Evolutionary conservation across 148 eudicot species (phyloP), one percentile per base, ranked within the genome.

Genomic region (Talinum fruticosum): DNA sequence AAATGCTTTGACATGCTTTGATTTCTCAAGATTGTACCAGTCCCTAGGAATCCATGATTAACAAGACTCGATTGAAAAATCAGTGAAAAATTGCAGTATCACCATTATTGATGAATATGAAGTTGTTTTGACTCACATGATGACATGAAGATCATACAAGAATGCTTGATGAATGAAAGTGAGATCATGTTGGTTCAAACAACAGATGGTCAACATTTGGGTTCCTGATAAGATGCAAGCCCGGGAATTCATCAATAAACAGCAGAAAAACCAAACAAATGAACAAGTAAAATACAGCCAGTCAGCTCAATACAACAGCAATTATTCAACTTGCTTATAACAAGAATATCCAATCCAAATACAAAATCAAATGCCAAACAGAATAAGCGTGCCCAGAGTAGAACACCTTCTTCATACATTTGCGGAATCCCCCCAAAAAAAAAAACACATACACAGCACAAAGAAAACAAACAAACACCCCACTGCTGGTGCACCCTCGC

Each of bases 21-120:
- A 96, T 79, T 96, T 96, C 85, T 93, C 99, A 79, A 96, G 87
- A 82, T 96, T 93, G 90, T 96, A 96, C 99, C 98, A 96, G 74
- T 96, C 99, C 85, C 99, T 96, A 75, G 70, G 64, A 82, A 71
- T 69, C 72, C 59, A 85, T n/a, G 61, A 69, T 75, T 32, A 61
- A 69, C n/a, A 62, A 49, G 73, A 37, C 35, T 65, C 44, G 75
- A 69, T 49, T 59, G 44, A 29, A 59, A 57, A 81, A 74, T 26
- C 75, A 78, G 14, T 28, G 33, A 41, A 69, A 37, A 51, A 35
- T 44, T 69, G 38, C 74, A 28, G 41, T 44, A 41, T 54, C n/a
- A n/a, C n/a, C n/a, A n/a, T 33, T 71, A 57, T 71, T 21, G 70
- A 71, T n/a, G n/a, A 19, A 35, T 6, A 41, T 41, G 14, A 59